Percentiles rank a stretch among this genome's conserved stretches.
Evolutionary conservation across 2,329 filamentous ascomycete species (phyloP).

Genomic region (Tolypocladium tropicale): DNA sequence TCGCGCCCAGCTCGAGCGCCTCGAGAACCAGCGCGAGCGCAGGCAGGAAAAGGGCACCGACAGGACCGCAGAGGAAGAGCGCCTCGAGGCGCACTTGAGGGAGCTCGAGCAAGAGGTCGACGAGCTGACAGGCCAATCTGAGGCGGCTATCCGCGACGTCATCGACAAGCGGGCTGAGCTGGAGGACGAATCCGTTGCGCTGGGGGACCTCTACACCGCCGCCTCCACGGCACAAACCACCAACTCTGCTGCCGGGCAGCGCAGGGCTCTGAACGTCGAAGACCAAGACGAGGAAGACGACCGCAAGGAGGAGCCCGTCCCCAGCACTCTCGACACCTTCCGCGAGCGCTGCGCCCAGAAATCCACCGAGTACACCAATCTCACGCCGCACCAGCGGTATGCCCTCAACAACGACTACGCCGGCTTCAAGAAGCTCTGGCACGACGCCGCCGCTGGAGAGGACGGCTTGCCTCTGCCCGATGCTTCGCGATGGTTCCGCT

Average conservation of each 20-base stretch:
- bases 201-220: constrained; percentile 23
- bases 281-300: constrained; percentile 5
- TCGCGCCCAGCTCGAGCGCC: constrained; percentile 22
- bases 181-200: constrained; percentile 34
- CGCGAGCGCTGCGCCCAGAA: constrained; percentile 25
- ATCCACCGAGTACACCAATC: constrained; percentile 28
- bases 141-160: constrained; percentile 34
- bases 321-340: constrained; percentile 22
- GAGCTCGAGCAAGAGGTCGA: constrained; percentile 29
- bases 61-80: constrained; percentile 24
- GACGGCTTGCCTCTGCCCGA: constrained; percentile 42
- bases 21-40: constrained; percentile 21
- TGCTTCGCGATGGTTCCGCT: constrained; percentile 42
- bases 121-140: constrained; percentile 31
- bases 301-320: constrained; percentile 11
- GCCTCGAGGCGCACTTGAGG: constrained; percentile 27
- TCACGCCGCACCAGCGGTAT: constrained; percentile 37
- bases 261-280: constrained; percentile 3
- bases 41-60: constrained; percentile 25
- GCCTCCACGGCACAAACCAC: constrained; percentile 1
- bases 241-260: constrained; percentile 6
- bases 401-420: constrained; percentile 48
- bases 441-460: constrained; percentile 39
- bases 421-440: constrained; percentile 48
- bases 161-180: constrained; percentile 40